Evolutionary conservation across 371 early-diverging fungal genomes (phyloP).

Genomic region (Syncephalastrum contaminatum): DNA sequence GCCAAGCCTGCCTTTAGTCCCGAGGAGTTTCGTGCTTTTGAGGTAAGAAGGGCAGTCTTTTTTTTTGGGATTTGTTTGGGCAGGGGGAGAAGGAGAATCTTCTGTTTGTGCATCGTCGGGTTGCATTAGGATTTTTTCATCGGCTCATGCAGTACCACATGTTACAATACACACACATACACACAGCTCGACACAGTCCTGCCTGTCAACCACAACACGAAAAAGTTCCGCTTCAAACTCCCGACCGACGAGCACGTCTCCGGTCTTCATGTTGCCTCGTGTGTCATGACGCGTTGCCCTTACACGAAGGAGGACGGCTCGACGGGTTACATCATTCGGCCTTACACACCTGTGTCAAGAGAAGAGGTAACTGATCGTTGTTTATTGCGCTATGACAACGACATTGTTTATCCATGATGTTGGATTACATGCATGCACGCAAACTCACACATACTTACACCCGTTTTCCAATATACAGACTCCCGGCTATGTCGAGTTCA

Average conservation of each 20-base stretch:
- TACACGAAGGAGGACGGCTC: constrained; percentile 62
- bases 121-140: too few species aligned
- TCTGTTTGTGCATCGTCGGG: too few species aligned
- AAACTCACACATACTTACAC: neutral
- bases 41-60: neutral
- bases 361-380: constrained; percentile 41
- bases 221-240: constrained; percentile 79
- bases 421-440: neutral
- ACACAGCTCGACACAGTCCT: constrained; percentile 54
- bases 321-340: constrained; percentile 71
- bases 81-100: neutral
- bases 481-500: constrained; percentile 81
- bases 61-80: neutral
- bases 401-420: neutral
- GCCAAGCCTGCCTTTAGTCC: constrained; percentile 5
- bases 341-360: constrained; percentile 88
- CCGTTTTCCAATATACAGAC: constrained; percentile 24
- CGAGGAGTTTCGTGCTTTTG: constrained; percentile 11
- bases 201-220: constrained; percentile 76
- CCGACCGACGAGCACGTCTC: constrained; percentile 61
- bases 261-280: constrained; percentile 79
- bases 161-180: neutral
- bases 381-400: constrained; percentile 3
- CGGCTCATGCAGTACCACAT: too few species aligned
- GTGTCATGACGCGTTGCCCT: constrained; percentile 72